Evolutionary conservation across 1,139 yeast species (phyloP).

Genomic region (Taphrina flavorubra): DNA sequence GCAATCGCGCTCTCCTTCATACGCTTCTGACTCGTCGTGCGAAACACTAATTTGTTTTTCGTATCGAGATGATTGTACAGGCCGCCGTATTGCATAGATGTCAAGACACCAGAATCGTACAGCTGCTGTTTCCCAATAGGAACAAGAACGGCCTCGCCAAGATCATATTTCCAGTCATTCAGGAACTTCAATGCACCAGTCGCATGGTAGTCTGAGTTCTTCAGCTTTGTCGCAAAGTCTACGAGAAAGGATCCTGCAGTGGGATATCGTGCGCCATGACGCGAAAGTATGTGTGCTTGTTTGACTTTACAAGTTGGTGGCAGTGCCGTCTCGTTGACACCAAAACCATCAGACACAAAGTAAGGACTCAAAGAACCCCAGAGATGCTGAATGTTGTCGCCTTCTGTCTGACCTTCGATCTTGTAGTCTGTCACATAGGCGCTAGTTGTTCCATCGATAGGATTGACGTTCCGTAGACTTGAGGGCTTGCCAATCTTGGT

Average conservation of each 20-base stretch:
- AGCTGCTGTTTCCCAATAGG: slow-evolving; percentile 40
- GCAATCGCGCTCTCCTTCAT: slow-evolving; percentile 36
- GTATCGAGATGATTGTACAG: slow-evolving; percentile 14
- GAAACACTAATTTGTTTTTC: slow-evolving; percentile 31
- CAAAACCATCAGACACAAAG: slow-evolving; percentile 32
- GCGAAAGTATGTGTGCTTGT: slow-evolving; percentile 33
- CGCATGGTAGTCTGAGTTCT: slow-evolving; percentile 11
- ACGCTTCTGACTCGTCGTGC: slow-evolving; percentile 38
- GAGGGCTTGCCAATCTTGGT: slow-evolving; percentile 27
- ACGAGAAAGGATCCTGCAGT: slow-evolving; percentile 32
- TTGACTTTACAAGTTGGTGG: slow-evolving; percentile 26
- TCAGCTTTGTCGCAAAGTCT: slow-evolving; percentile 26
- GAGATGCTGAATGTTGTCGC: slow-evolving; percentile 25
- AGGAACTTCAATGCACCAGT: slow-evolving; percentile 24
- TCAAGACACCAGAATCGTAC: slow-evolving; percentile 36
- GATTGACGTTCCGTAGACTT: slow-evolving; percentile 17
- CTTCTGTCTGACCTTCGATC: slow-evolving; percentile 22
- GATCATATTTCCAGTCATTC: slow-evolving; percentile 30
- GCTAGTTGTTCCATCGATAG: slow-evolving; percentile 8
- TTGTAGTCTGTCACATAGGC: slow-evolving; percentile 27
- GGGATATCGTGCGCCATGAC: slow-evolving; percentile 39
- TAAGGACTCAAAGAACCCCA: slow-evolving; percentile 39
- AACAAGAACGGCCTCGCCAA: slow-evolving; percentile 38
- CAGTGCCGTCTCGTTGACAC: slow-evolving; percentile 23
- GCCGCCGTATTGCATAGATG: slow-evolving; percentile 32